Evolutionary conservation across 23 red algal genomes (phyloP), one percentile per base, ranked within the genome.

Genomic region (Gracilaria caudata): DNA sequence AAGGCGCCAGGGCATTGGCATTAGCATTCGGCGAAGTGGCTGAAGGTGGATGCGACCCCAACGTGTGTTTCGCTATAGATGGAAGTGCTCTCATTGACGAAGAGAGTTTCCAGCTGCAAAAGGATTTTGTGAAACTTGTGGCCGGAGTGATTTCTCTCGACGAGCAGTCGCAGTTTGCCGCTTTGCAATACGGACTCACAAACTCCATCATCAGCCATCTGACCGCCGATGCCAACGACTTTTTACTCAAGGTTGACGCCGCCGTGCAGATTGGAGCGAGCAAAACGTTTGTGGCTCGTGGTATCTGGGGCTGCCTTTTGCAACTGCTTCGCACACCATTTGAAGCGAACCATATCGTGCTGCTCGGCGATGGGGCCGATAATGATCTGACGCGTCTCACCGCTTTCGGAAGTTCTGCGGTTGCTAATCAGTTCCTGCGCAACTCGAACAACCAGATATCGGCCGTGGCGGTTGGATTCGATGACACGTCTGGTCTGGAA

Each of bases 121-220:
- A 80, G 51, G 56, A 80, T 51, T 80, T 80, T 53, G 77, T 80
- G 1, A 63, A 80, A 17, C 43, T 80, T 1, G 56, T 80, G 2
- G 77, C 56, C 28, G 77, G 51, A 37, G 56, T 80, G 0, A 57
- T 80, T 16, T 60, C 77, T 39, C 51, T 63, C 35, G 77, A 80
- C 36, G 77, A 80, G 28, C 77, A 80, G 61, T 57, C 51, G 11
- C 32, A 80, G 21, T 80, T 80, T 80, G 51, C 51, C 9, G 77
- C 77, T 4, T 57, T 80, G 32, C 77, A 80, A 20, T 80, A 80
- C 24, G 77, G 38, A 2, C 5, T 20, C 9, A 54, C 24, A 24
- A 57, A 51, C 8, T 38, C 44, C 25, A 39, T 41, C 4, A 80
- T 80, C 23, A 80, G 77, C 51, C 33, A 57, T 17, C 21, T 80